A percentile compares a stretch with the other conserved stretches of the same genome.
Evolutionary conservation across 805 yeast species (phyloP).

Genomic region (Candida xyloterini): DNA sequence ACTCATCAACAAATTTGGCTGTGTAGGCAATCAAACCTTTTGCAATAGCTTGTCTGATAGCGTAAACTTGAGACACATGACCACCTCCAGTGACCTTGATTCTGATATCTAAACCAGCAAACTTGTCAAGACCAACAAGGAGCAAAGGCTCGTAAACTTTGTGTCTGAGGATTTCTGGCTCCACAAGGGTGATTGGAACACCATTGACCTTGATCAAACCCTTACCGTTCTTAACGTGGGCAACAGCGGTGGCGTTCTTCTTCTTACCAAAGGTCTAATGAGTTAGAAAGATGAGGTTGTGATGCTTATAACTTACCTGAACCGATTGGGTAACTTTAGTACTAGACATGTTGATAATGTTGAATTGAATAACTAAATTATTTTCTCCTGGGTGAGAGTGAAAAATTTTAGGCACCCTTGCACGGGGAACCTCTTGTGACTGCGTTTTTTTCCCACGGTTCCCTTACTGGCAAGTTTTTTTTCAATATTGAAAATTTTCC

Average conservation of each 20-base stretch:
- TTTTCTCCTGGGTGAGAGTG: constrained; percentile 7
- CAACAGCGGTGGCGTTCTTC: constrained; percentile 99
- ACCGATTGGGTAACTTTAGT: constrained; percentile 54
- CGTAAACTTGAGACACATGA: constrained; percentile 99
- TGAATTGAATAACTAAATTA: constrained; percentile 10
- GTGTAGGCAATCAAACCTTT: constrained; percentile 99
- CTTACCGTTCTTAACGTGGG: constrained; percentile 98
- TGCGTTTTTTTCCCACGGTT: constrained; percentile 6
- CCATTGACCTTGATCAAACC: constrained; percentile 99
- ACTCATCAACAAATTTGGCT: constrained; percentile 99
- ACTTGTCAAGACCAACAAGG: constrained; percentile 97
- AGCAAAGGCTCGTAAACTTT: constrained; percentile 99
- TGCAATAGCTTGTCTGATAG: constrained; percentile 99
- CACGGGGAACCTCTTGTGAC: constrained; percentile 11
- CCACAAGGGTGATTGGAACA: constrained; percentile 97
- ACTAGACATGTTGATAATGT: constrained; percentile 34
- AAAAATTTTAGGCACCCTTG: constrained; percentile 14
- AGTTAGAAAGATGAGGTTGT: constrained; percentile 20
- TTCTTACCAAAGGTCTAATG: constrained; percentile 97
- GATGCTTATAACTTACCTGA: constrained; percentile 59
- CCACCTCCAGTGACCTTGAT: constrained; percentile 99
- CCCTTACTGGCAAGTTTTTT: constrained; percentile 6
- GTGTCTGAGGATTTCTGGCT: constrained; percentile 99
- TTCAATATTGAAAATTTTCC: constrained; percentile 11
- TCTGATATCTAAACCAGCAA: constrained; percentile 97